Base-by-base conservation (phyloP, 2,329 filamentous ascomycete genomes). In the Periconia sp. region DNA sequence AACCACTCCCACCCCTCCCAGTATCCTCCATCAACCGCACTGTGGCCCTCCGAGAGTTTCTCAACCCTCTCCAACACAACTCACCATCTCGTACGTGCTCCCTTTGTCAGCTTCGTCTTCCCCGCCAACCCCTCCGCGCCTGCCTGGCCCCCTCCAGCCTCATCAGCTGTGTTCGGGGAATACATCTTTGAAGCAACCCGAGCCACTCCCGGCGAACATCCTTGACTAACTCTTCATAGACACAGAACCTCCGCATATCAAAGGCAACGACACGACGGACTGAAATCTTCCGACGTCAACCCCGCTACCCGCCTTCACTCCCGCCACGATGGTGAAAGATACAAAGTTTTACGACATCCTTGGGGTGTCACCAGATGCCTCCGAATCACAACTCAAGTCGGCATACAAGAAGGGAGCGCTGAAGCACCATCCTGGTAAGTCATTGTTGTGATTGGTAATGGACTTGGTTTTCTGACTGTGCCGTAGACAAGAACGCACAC, bases 401-500 rank as follows among this genome's bases (percentile, higher is more conserved):
- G 92, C 87, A 65, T 96, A 94, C 83, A 92, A 91, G 76, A 86
- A 88, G 63, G 85, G 86, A 64, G 91, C 91, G 33, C 78, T 94
- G 57, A 94, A 93, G 78, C 89, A 87, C 75, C 91, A 95, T 71
- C 91, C 91, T 72, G 89, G 88, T 91, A 83, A 62, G 85, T 42
- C 35, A 40, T 37, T 17, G 66, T 52, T 30, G 52, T 33, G n/a
- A 2, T 18, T 41, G 47, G 46, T n/a, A 8, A 43, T 15, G 19
- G 33, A n/a, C 33, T 11, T 13, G 11, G 19, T 20, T 15, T 42
- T 27, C 58, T 69, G 50, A 69, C 64, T n/a, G 20, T 10, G 15
- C 11, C 52, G 37, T 64, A 95, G 93, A 99, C 78, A 99, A 99
- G 84, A 99, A 99, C 77, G 86, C 88, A 61, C 86, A 94, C 81